Conservation (phyloP, 2,329 filamentous ascomycete genomes). For the Sclerotinia trifoliorum region DNA sequence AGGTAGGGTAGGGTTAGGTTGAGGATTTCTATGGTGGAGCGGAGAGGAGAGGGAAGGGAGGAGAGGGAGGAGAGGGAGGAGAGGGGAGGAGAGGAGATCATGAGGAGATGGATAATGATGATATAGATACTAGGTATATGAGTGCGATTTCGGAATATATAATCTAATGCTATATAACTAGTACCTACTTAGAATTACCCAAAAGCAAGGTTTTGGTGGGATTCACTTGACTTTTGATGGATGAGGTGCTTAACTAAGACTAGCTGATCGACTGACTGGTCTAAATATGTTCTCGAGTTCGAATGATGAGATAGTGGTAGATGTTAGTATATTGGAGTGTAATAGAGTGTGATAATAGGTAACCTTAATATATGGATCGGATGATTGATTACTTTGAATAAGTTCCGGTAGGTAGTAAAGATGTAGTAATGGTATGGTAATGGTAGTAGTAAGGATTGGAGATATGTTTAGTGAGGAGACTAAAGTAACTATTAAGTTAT, state of each 20-base stretch:
- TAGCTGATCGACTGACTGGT: background rate
- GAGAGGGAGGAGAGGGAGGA: no score
- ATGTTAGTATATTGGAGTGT: no score
- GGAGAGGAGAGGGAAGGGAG: no score
- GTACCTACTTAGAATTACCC: no score
- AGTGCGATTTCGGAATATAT: no score
- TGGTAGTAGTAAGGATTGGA: background rate
- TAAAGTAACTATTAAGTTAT: background rate
- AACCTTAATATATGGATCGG: background rate
- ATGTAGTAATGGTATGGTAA: background rate
- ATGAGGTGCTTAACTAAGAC: background rate
- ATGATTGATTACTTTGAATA: background rate
- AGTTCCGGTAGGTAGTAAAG: background rate
- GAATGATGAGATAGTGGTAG: background rate
- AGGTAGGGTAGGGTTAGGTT: no score
- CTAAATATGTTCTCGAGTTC: background rate
- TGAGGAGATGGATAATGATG: no score
- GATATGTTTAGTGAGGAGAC: background rate
- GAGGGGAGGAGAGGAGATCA: no score
- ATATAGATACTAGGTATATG: no score
- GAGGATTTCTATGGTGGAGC: no score
- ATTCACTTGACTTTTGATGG: background rate
- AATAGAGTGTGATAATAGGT: background rate
- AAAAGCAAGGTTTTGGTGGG: background rate
- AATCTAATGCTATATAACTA: no score